A percentile compares a stretch with the other conserved stretches of the same genome.
Evolutionary conservation across 2,329 filamentous ascomycete genomes (phyloP).

Genomic region (Diaporthe ampelina): DNA sequence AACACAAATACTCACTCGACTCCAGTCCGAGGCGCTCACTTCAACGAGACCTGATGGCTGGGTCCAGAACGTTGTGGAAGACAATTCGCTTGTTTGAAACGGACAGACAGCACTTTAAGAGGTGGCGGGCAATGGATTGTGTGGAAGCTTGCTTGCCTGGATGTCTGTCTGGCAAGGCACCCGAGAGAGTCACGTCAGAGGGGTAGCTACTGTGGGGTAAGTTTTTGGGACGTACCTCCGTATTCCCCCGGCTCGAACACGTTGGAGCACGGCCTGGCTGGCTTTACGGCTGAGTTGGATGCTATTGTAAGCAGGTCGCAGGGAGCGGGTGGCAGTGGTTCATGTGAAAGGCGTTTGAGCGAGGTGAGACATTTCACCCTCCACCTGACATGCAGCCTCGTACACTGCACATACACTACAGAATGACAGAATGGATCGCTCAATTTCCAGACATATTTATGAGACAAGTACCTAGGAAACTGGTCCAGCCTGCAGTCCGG

Average conservation of each 20-base stretch:
- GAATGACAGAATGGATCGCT: not conserved
- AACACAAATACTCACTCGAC: not conserved
- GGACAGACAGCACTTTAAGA: not conserved
- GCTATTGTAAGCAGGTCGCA: constrained; percentile 13
- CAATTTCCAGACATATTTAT: not conserved
- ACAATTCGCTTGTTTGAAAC: not conserved
- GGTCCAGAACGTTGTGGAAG: not conserved
- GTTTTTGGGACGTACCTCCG: constrained; percentile 5
- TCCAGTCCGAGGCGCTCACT: not conserved
- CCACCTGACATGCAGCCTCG: constrained; percentile 6
- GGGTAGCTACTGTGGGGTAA: constrained; percentile 25
- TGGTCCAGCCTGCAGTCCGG: not conserved
- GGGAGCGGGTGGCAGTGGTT: not conserved
- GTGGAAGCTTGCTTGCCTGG: not conserved
- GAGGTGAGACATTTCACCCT: constrained; percentile 10
- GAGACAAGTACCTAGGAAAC: not conserved
- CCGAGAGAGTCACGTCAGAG: constrained; percentile 23
- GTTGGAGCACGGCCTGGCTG: not conserved
- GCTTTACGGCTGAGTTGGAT: not conserved
- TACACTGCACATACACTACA: not conserved
- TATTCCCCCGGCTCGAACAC: not conserved
- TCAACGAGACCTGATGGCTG: not conserved
- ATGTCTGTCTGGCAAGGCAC: constrained; percentile 7
- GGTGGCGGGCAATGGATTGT: not conserved
- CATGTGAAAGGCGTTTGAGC: constrained; percentile 22